These are phyloP conservation scores for Calendula officinalis DNA, from an alignment of 129 eudicot genomes.

Conservation along the genomic window DNA sequence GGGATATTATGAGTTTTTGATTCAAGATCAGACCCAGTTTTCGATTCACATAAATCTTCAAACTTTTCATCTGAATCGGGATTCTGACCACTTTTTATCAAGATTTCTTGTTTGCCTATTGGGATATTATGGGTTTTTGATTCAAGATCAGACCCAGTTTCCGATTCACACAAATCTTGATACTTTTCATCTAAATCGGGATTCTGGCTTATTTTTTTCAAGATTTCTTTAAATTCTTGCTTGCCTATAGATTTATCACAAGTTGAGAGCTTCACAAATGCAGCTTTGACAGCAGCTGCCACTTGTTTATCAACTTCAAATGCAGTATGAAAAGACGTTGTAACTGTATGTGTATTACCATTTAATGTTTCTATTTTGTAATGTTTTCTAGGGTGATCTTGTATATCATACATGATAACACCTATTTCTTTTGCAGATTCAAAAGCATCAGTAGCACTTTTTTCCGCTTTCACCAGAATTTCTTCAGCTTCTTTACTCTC, in stretches of 20 bases:
- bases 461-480: conserved; percentile 57
- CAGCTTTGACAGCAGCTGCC: conserved; percentile 86
- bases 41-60: conserved; percentile 43
- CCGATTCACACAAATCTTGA: conserved; percentile 45
- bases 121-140: neutral
- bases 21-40: neutral
- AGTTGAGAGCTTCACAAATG: conserved; percentile 72
- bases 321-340: conserved; percentile 80
- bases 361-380: conserved; percentile 57
- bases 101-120: conserved; percentile 62
- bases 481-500: conserved; percentile 74
- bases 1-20: conserved; percentile 30
- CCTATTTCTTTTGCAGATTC: conserved; percentile 87
- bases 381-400: conserved; percentile 48
- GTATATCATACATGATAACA: conserved; percentile 75
- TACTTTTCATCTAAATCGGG: conserved; percentile 58
- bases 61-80: conserved; percentile 60
- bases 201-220: conserved; percentile 69
- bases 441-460: conserved; percentile 65
- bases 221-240: conserved; percentile 67
- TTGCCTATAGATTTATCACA: conserved; percentile 47
- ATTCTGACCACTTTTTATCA: conserved; percentile 67
- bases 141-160: conserved; percentile 26
- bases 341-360: conserved; percentile 50
- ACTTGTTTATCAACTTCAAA: conserved; percentile 97